phyloP scores from a whole-genome alignment of 805 yeast species.

The Starmerella vaccinii region DNA sequence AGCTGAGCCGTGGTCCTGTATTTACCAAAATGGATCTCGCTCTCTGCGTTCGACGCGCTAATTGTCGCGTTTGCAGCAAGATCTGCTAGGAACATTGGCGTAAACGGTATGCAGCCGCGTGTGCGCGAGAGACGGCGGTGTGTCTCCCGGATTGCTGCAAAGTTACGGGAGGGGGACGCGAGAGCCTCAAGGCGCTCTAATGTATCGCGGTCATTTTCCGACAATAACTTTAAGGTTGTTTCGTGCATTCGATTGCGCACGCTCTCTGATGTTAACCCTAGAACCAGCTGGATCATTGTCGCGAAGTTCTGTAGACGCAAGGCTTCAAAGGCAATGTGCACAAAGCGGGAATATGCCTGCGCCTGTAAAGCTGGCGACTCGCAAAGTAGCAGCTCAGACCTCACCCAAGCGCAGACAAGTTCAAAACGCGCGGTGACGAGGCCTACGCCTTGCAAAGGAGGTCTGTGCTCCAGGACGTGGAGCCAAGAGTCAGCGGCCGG shows the following conservation, averaged over 20 bases:
- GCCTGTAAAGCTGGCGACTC: slow-evolving; percentile 48
- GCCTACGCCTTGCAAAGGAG: slow-evolving; percentile 54
- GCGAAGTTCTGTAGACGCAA: slow-evolving; percentile 66
- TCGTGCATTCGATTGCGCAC: slow-evolving; percentile 44
- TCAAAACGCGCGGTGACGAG: slow-evolving; percentile 78
- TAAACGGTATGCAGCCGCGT: slow-evolving; percentile 79
- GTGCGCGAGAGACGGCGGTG: slow-evolving; percentile 51
- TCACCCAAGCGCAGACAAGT: slow-evolving; percentile 81
- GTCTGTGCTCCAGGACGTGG: slow-evolving; percentile 41
- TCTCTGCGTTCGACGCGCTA: slow-evolving; percentile 38
- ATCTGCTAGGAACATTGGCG: slow-evolving; percentile 77
- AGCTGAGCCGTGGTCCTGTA: slow-evolving; percentile 66
- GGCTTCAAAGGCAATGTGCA: slow-evolving; percentile 75
- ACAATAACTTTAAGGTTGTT: slow-evolving; percentile 64
- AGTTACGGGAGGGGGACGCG: slow-evolving; percentile 67
- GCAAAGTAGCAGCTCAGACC: slow-evolving; percentile 75
- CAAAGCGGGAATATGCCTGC: slow-evolving; percentile 68
- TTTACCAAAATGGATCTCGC: slow-evolving; percentile 63
- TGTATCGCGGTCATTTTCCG: slow-evolving; percentile 59
- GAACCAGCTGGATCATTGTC: slow-evolving; percentile 74
- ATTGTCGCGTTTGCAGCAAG: slow-evolving; percentile 62
- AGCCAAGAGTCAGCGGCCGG: slow-evolving; percentile 64
- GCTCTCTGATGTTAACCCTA: slow-evolving; percentile 53
- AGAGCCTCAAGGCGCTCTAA: slow-evolving; percentile 60
- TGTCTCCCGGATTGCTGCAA: slow-evolving; percentile 52